Conservation (phyloP, 257 asterid genomes). For the Osmanthus fragrans region DNA sequence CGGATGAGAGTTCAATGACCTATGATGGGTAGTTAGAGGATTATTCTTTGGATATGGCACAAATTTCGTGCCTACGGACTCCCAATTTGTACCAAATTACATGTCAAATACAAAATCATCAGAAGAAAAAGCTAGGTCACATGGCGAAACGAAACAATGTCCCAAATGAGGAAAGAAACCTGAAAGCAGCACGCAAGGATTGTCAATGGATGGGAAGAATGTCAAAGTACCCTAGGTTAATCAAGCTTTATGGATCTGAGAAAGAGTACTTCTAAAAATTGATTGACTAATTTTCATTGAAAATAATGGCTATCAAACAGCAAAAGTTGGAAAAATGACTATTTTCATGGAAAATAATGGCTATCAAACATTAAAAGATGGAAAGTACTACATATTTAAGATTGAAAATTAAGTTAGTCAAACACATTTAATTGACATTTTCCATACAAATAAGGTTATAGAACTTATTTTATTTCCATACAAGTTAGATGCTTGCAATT, state of each 20-base stretch:
- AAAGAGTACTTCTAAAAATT: too few species aligned
- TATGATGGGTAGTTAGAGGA: slow-evolving; percentile 43
- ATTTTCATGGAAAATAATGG: too few species aligned
- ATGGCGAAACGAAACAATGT: slow-evolving; percentile 71
- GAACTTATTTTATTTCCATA: too few species aligned
- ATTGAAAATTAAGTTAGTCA: too few species aligned
- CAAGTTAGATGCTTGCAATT: too few species aligned
- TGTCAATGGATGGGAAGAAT: slow-evolving; percentile 45
- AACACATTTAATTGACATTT: too few species aligned
- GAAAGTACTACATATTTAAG: too few species aligned
- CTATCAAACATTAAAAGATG: too few species aligned
- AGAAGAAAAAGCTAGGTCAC: slow-evolving; percentile 70
- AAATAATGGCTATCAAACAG: too few species aligned
- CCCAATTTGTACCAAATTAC: slow-evolving; percentile 43
- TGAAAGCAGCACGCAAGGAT: slow-evolving; percentile 39
- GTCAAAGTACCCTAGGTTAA: slow-evolving; percentile 46
- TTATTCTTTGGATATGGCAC: slow-evolving; percentile 24
- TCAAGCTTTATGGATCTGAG: slow-evolving; percentile 32
- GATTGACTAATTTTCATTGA: too few species aligned
- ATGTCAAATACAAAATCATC: slow-evolving; percentile 71
- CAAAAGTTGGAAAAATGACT: too few species aligned
- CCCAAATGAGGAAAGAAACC: slow-evolving; percentile 44
- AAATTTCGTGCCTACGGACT: slow-evolving; percentile 13
- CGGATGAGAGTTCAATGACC: slow-evolving; percentile 50
- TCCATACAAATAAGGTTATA: too few species aligned